Percentiles rank a stretch among this genome's conserved stretches.
Evolutionary conservation across 306 rosid species (phyloP).

Genomic region (Prinsepia uniflora): DNA sequence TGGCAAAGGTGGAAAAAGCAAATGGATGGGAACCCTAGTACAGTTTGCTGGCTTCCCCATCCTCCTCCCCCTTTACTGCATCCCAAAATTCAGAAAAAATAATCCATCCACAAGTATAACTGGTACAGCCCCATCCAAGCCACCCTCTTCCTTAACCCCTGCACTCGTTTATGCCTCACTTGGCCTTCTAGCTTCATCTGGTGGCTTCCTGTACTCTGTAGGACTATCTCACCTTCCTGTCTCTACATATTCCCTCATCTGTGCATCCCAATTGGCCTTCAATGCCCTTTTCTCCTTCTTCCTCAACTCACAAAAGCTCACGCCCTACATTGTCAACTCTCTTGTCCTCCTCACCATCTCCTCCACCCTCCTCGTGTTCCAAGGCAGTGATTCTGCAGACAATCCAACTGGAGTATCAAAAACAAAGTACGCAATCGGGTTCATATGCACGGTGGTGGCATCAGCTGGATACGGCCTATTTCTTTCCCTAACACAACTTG

Average conservation of each 20-base stretch:
- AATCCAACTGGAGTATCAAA: slow-evolving; percentile 8
- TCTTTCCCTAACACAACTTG: slow-evolving; percentile 34
- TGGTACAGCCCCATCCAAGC: not conserved
- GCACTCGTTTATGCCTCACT: not conserved
- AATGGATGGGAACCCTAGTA: slow-evolving; percentile 33
- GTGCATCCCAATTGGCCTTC: slow-evolving; percentile 21
- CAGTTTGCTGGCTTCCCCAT: slow-evolving; percentile 36
- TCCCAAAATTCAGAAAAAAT: slow-evolving; percentile 9
- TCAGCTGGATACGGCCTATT: slow-evolving; percentile 32
- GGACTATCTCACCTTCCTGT: slow-evolving; percentile 36
- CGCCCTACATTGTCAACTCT: not conserved
- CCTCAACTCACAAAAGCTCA: slow-evolving; percentile 13
- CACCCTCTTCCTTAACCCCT: too few species aligned
- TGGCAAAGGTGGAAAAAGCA: slow-evolving; percentile 34
- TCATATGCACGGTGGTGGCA: slow-evolving; percentile 35
- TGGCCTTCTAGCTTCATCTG: not conserved
- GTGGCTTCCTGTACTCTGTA: not conserved
- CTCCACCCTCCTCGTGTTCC: not conserved
- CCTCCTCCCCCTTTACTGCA: slow-evolving; percentile 25
- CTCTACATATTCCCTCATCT: slow-evolving; percentile 41
- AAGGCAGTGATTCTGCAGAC: slow-evolving; percentile 4
- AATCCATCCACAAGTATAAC: not conserved
- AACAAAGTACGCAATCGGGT: not conserved
- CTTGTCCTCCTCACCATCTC: slow-evolving; percentile 13
- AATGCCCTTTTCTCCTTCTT: slow-evolving; percentile 12